Base-by-base conservation (phyloP, 129 eudicot species). In the Centella asiatica region DNA sequence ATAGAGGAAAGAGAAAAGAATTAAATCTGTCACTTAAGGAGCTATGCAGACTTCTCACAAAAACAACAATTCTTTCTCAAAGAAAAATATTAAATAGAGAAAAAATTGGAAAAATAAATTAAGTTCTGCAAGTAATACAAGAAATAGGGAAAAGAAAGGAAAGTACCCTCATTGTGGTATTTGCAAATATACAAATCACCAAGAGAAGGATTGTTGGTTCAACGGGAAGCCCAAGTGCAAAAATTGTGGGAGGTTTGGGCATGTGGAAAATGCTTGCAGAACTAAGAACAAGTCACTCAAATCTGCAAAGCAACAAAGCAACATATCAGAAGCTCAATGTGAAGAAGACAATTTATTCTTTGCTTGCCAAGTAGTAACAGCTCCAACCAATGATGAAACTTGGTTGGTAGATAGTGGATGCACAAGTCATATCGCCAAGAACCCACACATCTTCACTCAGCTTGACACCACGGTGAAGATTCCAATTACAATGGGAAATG, bases 171-270 rank as follows among this genome's bases (percentile, higher is more conserved):
- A 31, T 0, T 58, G 78, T 24, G 34, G 26, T 27, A 51, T 32
- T 14, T 57, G 52, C 0, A 52, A 52, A 14, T 31, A 28, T 10
- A 19, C 70, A 2, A 72, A 64, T 25, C 70, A 72, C 34, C 18
- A 23, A 2, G 57, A 29, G 23, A 33, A 64, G 8, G 51, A 64
- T 37, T 64, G 60, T 36, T 55, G 47, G 50, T 26, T 6, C 39
- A 32, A 57, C 29, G 76, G 70, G 2, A 55, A 72, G 42, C 65
- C 59, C n/a, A 22, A 55, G 27, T 65, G 60, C 39, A 3, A 20
- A 2, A 22, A 28, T 14, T 49, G 72, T 13, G 5, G 49, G 0
- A 49, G 23, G 11, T 24, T 47, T 27, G 57, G 67, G 1, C 72
- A 59, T 14, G 8, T 2, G 0, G 62, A 57, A 26, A 59, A 58